Base-by-base conservation (phyloP, 2,329 filamentous ascomycete genomes). In the Calonectria pteridis region DNA sequence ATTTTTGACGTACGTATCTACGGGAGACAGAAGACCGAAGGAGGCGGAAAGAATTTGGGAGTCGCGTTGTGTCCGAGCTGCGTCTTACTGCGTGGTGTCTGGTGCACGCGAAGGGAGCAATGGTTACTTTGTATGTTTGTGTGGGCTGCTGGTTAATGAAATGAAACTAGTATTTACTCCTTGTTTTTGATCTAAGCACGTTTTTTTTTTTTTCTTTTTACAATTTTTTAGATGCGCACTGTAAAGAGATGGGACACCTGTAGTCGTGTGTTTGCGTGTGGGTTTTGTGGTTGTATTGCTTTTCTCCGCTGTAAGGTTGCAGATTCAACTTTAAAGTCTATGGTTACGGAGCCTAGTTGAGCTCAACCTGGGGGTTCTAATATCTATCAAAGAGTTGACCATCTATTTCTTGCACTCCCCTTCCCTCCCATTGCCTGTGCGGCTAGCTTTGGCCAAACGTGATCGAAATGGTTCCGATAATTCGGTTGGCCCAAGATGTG, bases 91-190 rank as follows among this genome's bases (percentile, higher is more conserved):
- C 70, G 70, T 50, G 70, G 70, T 49, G 40, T 63, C 40, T 37
- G 65, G 46, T 46, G 55, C 65, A 67, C 70, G 55, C 58, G 63
- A 72, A 72, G 35, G 67, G 50, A 67, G 71, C 62, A 58, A 55
- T 63, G 69, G 74, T 63, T 77, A 73, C 75, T 75, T 78, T 77
- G 78, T 76, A 75, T 77, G 55, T 79, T 31, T 78, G 74, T 80
- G 76, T 78, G 77, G 74, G 76, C 55, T 76, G 77, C 69, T 78
- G 77, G 74, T 77, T 81, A 81, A 81, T 81, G 80, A 81, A 79
- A 78, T 73, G 76, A 80, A 58, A 77, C 73, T 80, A 73, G 77
- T 79, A 75, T 79, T 80, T 78, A 75, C 73, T 71, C 55, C 58
- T 74, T 72, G 40, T 43, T 74, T 73, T 74, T 67, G 69, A 74